Evolutionary conservation across 495 filamentous ascomycete genomes (phyloP).

Genomic region (Aspergillus taichungensis): DNA sequence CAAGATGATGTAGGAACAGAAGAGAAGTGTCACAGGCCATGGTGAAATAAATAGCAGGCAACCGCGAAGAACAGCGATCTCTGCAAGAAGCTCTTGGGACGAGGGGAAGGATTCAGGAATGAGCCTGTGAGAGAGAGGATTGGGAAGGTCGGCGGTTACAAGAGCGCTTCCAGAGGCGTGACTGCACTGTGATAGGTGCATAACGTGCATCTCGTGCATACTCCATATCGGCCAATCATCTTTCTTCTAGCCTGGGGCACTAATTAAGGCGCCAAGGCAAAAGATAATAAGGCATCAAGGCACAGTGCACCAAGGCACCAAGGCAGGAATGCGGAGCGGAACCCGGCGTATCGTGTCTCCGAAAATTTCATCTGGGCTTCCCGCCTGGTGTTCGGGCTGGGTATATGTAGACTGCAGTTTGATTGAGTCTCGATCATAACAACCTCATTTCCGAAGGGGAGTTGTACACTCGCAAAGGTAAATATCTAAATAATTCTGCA

Average conservation of each 20-base stretch:
- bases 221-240: not conserved
- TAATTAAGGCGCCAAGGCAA: not conserved
- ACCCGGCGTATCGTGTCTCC: constrained; percentile 29
- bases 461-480: too few species aligned
- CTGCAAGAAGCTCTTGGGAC: not conserved
- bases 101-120: constrained; percentile 1
- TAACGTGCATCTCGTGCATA: not conserved
- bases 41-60: not conserved
- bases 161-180: constrained; percentile 15
- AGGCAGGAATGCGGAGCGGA: constrained; percentile 2
- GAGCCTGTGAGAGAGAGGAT: constrained; percentile 9
- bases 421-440: not conserved
- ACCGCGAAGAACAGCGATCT: too few species aligned
- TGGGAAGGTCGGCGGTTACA: constrained; percentile 13
- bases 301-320: not conserved
- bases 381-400: constrained; percentile 10
- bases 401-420: not conserved
- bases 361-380: constrained; percentile 34
- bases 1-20: not conserved
- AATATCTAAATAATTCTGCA: too few species aligned
- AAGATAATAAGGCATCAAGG: not conserved
- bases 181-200: constrained; percentile 6
- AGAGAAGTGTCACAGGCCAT: not conserved
- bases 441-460: not conserved
- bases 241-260: too few species aligned